Percentiles rank a stretch among this genome's conserved stretches.
phyloP scores from a whole-genome alignment of 208 protist genomes.

The Leishmania braziliensis region DNA sequence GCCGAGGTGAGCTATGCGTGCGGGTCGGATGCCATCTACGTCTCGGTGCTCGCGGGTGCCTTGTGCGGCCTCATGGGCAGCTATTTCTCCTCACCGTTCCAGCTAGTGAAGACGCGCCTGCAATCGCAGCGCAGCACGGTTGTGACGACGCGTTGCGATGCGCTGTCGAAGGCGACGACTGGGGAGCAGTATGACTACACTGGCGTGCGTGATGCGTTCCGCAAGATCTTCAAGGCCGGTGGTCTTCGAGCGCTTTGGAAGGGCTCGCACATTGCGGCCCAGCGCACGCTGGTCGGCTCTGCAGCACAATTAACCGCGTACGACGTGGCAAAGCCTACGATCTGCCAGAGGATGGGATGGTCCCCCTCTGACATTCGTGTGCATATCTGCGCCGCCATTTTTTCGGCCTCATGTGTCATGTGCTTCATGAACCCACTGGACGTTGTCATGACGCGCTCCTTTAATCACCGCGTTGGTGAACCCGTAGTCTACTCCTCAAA shows the following conservation, averaged over 20 bases:
- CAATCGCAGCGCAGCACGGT: conserved; percentile 54
- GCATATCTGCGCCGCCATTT: conserved; percentile 45
- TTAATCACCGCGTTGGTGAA: conserved; percentile 37
- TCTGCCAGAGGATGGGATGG: conserved; percentile 18
- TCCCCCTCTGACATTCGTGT: conserved; percentile 41
- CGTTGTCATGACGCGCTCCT: conserved; percentile 71
- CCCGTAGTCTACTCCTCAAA: conserved; percentile 36
- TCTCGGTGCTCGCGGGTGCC: conserved; percentile 18
- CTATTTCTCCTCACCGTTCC: conserved; percentile 56
- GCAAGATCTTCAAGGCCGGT: conserved; percentile 36
- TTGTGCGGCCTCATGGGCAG: conserved; percentile 53
- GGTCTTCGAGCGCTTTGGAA: conserved; percentile 61
- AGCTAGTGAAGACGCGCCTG: conserved; percentile 75
- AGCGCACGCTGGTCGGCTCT: conserved; percentile 53
- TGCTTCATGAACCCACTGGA: conserved; percentile 61
- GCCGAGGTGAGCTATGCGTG: conserved; percentile 25
- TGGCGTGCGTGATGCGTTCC: conserved; percentile 43
- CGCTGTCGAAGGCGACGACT: conserved; percentile 27
- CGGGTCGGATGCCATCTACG: conserved; percentile 21
- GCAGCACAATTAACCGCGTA: conserved; percentile 56
- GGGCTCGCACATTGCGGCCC: conserved; percentile 35
- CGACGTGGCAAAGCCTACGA: conserved; percentile 42
- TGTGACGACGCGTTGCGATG: conserved; percentile 18
- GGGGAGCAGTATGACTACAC: conserved; percentile 63
- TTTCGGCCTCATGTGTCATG: conserved; percentile 36